These are phyloP conservation scores for Claviceps sp. DNA, from an alignment of 2,329 filamentous ascomycete species.

Conservation along the genomic window DNA sequence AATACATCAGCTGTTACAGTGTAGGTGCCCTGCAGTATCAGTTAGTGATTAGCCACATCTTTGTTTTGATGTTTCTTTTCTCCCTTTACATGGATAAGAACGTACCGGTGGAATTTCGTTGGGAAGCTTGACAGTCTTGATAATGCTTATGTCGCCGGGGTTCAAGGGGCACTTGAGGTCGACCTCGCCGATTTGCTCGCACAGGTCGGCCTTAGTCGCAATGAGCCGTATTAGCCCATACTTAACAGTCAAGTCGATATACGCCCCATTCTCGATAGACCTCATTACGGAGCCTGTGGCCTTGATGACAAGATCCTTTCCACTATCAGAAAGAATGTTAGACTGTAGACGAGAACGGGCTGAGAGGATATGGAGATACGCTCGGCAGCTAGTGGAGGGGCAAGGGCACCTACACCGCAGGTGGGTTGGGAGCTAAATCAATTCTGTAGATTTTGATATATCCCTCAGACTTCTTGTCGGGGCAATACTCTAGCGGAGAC, in stretches of 20 bases:
- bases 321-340: conserved; percentile 38
- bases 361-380: not conserved
- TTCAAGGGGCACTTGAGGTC: conserved; percentile 81
- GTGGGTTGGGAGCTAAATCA: conserved; percentile 75
- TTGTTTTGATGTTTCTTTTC: not conserved
- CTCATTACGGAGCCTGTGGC: conserved; percentile 65
- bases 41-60: not conserved
- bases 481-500: conserved; percentile 73
- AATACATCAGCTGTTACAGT: conserved; percentile 77
- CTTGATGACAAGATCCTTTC: conserved; percentile 61
- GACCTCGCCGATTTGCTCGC: conserved; percentile 78
- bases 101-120: conserved; percentile 78
- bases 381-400: not conserved
- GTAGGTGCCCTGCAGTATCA: conserved; percentile 60
- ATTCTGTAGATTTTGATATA: conserved; percentile 60
- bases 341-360: conserved; percentile 2
- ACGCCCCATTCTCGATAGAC: conserved; percentile 62
- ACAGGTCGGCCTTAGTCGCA: conserved; percentile 68
- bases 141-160: conserved; percentile 58
- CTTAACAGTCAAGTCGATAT: conserved; percentile 75
- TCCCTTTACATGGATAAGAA: conserved; percentile 10
- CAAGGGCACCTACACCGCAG: conserved; percentile 48
- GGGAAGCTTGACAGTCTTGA: conserved; percentile 75
- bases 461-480: too few species aligned
- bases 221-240: conserved; percentile 88